A percentile compares a stretch with the other conserved stretches of the same genome.
These are phyloP conservation scores for Alternaria consortialis DNA, from an alignment of 2,329 filamentous ascomycete genomes.

Conservation along the genomic window DNA sequence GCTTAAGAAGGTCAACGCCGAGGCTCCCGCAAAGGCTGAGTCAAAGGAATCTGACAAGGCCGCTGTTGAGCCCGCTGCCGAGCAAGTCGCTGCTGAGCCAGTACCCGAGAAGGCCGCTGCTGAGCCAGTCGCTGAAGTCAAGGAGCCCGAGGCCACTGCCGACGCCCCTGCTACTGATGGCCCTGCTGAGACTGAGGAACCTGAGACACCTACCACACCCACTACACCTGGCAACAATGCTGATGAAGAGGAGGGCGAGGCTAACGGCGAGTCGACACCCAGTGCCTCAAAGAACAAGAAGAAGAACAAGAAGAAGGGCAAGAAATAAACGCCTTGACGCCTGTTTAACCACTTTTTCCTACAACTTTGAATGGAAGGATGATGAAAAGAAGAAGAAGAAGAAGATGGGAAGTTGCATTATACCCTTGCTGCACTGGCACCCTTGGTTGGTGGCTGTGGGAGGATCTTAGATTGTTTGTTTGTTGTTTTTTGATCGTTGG, in stretches of 20 bases:
- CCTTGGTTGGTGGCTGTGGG: slow-evolving; percentile 8
- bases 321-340: slow-evolving; percentile 20
- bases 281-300: slow-evolving; percentile 21
- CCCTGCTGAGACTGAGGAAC: neutral
- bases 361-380: neutral
- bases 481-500: neutral
- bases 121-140: slow-evolving; percentile 5
- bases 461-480: slow-evolving; percentile 9
- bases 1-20: slow-evolving; percentile 27
- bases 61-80: slow-evolving; percentile 9
- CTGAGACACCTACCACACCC: slow-evolving; percentile 12
- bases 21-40: slow-evolving; percentile 28
- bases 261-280: slow-evolving; percentile 10
- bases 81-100: slow-evolving; percentile 7
- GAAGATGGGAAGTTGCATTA: slow-evolving; percentile 14
- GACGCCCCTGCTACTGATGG: neutral
- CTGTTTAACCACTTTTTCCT: slow-evolving; percentile 3
- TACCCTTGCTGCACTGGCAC: slow-evolving; percentile 14
- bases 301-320: slow-evolving; percentile 29
- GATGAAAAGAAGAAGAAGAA: neutral
- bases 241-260: slow-evolving; percentile 7
- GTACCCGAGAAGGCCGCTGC: slow-evolving; percentile 3
- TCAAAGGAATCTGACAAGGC: slow-evolving; percentile 23
- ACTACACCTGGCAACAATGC: slow-evolving; percentile 9
- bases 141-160: neutral